Evolutionary conservation across 1,139 yeast species (phyloP).

Genomic region (Lodderomyces metapsilosis): DNA sequence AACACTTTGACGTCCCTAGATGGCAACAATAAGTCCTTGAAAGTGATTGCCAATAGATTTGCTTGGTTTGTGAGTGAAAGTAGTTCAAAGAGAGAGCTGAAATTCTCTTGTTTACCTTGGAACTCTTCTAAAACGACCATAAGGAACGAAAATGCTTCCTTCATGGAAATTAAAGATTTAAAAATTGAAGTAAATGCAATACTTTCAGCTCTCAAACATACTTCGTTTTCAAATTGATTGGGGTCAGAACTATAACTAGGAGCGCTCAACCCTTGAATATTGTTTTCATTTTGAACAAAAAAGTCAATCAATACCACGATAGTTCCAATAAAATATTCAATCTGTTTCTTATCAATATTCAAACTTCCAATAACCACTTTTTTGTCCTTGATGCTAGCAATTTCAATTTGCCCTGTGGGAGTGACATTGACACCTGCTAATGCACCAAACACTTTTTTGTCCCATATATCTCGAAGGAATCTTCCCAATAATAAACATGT

Average conservation of each 20-base stretch:
- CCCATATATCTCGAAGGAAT: conserved; percentile 78
- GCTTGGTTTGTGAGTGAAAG: conserved; percentile 65
- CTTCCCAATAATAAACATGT: conserved; percentile 79
- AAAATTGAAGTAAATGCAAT: conserved; percentile 81
- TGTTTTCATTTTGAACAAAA: conserved; percentile 54
- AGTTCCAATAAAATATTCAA: conserved; percentile 68
- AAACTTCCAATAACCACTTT: conserved; percentile 44
- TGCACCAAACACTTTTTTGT: conserved; percentile 57
- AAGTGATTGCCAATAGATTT: conserved; percentile 64
- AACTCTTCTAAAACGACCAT: conserved; percentile 80
- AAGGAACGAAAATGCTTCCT: conserved; percentile 87
- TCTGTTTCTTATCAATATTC: conserved; percentile 51
- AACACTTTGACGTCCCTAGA: conserved; percentile 59
- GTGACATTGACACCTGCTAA: conserved; percentile 45
- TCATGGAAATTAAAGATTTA: conserved; percentile 72
- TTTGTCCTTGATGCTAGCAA: conserved; percentile 45
- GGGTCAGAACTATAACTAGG: conserved; percentile 51
- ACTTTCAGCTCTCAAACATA: conserved; percentile 87
- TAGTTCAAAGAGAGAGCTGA: conserved; percentile 68
- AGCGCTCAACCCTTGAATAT: conserved; percentile 61
- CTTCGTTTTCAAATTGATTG: conserved; percentile 51
- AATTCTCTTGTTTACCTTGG: conserved; percentile 37
- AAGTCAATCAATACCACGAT: conserved; percentile 61
- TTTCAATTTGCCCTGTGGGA: conserved; percentile 36
- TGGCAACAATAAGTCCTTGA: conserved; percentile 77